Evolutionary conservation across 768 basidiomycete genomes (phyloP).

Genomic region (Amanita subjunquillea): DNA sequence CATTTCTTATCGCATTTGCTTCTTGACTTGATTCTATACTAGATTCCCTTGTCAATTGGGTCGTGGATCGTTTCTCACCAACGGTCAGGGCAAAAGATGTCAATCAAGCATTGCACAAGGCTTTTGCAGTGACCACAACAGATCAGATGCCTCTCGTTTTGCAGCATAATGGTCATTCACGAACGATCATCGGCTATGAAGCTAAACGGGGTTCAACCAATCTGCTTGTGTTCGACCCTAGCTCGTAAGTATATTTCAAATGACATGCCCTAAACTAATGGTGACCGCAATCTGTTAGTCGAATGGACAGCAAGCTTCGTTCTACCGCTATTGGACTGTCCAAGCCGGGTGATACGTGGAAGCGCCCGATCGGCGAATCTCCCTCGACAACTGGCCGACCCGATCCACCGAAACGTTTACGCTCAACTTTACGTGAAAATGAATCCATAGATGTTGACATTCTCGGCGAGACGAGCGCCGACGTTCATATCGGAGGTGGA

Average conservation of each 20-base stretch:
- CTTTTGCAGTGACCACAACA: constrained; percentile 44
- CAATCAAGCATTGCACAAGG: constrained; percentile 41
- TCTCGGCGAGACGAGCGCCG: neutral
- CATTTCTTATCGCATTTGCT: neutral
- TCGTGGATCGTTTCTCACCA: constrained; percentile 59
- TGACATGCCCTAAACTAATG: neutral
- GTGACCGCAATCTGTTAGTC: neutral
- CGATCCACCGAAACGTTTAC: neutral
- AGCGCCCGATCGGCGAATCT: neutral
- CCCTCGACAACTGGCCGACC: neutral
- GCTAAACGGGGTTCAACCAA: constrained; percentile 44
- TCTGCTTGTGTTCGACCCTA: constrained; percentile 74
- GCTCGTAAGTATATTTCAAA: constrained; percentile 29
- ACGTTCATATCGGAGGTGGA: neutral
- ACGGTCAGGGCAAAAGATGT: constrained; percentile 21
- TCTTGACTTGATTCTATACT: constrained; percentile 8
- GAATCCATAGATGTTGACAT: neutral
- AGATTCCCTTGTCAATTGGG: constrained; percentile 54
- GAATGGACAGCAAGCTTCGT: neutral
- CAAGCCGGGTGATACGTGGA: neutral
- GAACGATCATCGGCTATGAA: constrained; percentile 81
- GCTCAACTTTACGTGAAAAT: neutral
- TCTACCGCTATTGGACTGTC: neutral
- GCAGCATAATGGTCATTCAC: constrained; percentile 80
- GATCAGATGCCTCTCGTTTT: constrained; percentile 74